These are phyloP conservation scores for Inga leiocalycina DNA, from an alignment of 306 rosid genomes.

Conservation along the genomic window DNA sequence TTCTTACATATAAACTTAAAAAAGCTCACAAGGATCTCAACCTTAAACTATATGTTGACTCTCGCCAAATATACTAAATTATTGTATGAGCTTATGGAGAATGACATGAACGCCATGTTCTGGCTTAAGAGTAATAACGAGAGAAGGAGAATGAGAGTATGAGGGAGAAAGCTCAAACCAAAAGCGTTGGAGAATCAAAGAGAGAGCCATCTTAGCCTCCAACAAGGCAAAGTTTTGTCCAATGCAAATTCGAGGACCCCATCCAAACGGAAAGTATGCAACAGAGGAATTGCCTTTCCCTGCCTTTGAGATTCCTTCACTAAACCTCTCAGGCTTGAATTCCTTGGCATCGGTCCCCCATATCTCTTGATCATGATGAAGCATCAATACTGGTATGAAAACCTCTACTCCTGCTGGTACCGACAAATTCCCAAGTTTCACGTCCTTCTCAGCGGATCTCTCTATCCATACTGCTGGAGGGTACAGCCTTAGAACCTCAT, in stretches of 20 bases:
- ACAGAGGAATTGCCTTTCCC: constrained; percentile 16
- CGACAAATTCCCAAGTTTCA: neutral
- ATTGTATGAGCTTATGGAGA: neutral
- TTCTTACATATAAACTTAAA: too few species aligned
- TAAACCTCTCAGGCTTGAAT: constrained; percentile 54
- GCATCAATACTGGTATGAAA: constrained; percentile 1
- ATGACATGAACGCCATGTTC: neutral
- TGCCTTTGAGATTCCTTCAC: constrained; percentile 48
- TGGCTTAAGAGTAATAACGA: neutral
- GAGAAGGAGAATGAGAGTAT: neutral
- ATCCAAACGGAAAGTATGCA: constrained; percentile 44
- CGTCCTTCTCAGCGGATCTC: constrained; percentile 19
- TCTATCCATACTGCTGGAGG: constrained; percentile 12
- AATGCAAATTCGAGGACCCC: constrained; percentile 42
- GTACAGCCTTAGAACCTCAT: constrained; percentile 35
- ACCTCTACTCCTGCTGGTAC: constrained; percentile 24
- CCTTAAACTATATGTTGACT: too few species aligned
- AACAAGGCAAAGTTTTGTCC: neutral
- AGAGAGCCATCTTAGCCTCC: neutral
- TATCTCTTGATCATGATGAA: constrained; percentile 36
- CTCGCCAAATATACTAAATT: too few species aligned
- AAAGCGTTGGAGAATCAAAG: neutral
- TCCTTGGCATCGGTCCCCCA: constrained; percentile 47
- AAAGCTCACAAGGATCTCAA: too few species aligned
- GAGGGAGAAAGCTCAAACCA: neutral